Evolutionary conservation across 2,329 filamentous ascomycete genomes (phyloP).

Genomic region (Trichoderma sp.): DNA sequence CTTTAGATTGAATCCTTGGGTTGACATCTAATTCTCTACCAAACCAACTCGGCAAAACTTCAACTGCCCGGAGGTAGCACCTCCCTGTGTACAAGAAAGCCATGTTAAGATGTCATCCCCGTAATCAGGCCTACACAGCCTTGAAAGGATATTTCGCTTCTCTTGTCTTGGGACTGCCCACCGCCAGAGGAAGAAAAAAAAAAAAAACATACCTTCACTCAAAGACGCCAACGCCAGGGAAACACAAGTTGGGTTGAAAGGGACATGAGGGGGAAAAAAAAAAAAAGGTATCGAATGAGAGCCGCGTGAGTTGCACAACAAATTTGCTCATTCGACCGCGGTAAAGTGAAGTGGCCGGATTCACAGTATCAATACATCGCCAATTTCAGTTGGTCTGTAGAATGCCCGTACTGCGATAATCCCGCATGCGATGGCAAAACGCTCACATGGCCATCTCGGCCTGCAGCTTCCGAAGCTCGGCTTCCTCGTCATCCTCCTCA

Average conservation of each 20-base stretch:
- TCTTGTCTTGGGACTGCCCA: neutral
- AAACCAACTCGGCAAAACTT: conserved; percentile 8
- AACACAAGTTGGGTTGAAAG: conserved; percentile 25
- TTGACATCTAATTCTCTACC: conserved; percentile 20
- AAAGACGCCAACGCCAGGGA: conserved; percentile 33
- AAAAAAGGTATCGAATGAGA: neutral
- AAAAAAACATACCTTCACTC: conserved; percentile 14
- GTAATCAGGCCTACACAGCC: neutral
- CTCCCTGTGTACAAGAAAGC: neutral
- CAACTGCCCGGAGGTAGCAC: neutral
- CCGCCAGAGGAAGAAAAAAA: neutral
- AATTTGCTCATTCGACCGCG: neutral
- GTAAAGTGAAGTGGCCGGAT: neutral
- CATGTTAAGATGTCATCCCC: neutral
- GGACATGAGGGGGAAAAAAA: neutral
- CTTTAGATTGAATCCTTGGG: conserved; percentile 16
- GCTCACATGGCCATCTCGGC: conserved; percentile 93
- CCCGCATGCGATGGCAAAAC: neutral
- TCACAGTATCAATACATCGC: neutral
- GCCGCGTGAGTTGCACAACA: neutral
- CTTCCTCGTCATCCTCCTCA: conserved; percentile 93
- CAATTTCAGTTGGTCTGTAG: neutral
- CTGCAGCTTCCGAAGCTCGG: conserved; percentile 86
- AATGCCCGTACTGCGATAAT: neutral
- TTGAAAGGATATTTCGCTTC: neutral